Evolutionary conservation across 139 green algal species (phyloP), one percentile per base, ranked within the genome.

Genomic region (Volvox africanus): DNA sequence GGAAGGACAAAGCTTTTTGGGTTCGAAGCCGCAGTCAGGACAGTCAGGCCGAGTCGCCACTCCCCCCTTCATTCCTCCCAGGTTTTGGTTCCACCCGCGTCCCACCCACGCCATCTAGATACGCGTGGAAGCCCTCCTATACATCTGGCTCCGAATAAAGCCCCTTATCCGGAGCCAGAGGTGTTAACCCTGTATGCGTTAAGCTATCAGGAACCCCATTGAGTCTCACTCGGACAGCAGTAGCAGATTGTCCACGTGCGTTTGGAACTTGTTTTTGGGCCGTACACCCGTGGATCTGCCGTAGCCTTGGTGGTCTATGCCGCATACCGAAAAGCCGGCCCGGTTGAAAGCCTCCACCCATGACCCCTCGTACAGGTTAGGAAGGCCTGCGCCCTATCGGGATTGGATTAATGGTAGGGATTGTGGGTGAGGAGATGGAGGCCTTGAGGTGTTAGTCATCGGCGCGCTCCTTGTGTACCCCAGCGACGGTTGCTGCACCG

Each of bases 321-420:
- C 94, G 36, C 83, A 93, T 14, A 97, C 93, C 28, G 91, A 93
- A 80, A 95, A 96, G 75, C 97, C 96, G 2, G 88, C 88, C 14
- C 82, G 20, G 80, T 98, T 98, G 28, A 96, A 91, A 6, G 78
- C 33, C 83, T 96, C 67, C 28, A 97, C 93, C 96, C 95, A 98
- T 17, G 93, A 96, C 11, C 92, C 94, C 0, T 61, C 77, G 88
- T 98, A 98, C 2, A 90, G 11, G 13, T 91, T 92, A 55, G 50
- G 90, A 68, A 93, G 92, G 36, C 88, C 91, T 5, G 79, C 24
- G 50, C 37, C 89, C 83, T 93, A 80, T 73, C 32, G 82, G 32
- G 82, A 88, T 75, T 14, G 50, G 28, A n/a, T 0, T 1, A 17
- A 30, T 55, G 44, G 9, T 14, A 28, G 65, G 24, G 16, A 73